Percentiles rank a stretch among this genome's conserved stretches.
Conservation (phyloP, 257 asterid genomes). For the Plantago elongata region DNA sequence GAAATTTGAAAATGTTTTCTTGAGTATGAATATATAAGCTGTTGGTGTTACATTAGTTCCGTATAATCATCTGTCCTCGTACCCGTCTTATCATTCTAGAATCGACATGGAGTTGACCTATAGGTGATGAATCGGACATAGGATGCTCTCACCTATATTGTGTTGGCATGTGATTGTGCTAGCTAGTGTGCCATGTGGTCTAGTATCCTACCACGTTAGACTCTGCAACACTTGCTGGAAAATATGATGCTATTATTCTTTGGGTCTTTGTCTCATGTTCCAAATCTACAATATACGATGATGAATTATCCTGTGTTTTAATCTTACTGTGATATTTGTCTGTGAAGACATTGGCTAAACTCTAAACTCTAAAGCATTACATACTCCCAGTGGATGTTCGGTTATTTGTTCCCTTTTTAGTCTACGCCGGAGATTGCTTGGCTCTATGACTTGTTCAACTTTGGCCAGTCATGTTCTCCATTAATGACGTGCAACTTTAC, state of each 20-base stretch:
- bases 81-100: no score
- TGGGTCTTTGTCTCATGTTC: neutral
- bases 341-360: no score
- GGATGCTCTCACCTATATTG: neutral
- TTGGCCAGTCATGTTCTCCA: no score
- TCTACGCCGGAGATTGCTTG: no score
- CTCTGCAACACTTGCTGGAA: neutral
- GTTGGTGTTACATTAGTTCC: neutral
- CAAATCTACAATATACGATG: neutral
- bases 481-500: no score
- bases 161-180: conserved; percentile 6
- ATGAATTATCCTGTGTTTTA: no score
- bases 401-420: no score
- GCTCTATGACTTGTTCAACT: no score
- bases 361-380: no score
- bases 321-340: no score
- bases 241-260: neutral
- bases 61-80: neutral
- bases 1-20: neutral
- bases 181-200: conserved; percentile 7
- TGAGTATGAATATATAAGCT: neutral
- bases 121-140: neutral
- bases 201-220: conserved; percentile 5
- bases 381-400: no score
- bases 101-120: neutral